These are phyloP conservation scores for Candida manassasensis DNA, from an alignment of 805 yeast species.

Conservation along the genomic window DNA sequence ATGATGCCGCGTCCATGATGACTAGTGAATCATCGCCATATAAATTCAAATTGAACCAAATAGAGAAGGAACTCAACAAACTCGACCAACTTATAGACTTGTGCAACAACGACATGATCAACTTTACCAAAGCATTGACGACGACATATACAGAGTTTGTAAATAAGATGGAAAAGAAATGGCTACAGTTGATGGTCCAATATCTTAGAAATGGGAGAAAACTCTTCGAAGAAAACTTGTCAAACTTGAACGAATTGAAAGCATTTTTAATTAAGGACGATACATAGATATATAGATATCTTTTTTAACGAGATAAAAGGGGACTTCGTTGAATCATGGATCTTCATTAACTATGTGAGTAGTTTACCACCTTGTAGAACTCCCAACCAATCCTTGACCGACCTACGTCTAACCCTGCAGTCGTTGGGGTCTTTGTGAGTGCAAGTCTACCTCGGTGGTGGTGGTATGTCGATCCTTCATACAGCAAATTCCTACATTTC, in stretches of 20 bases:
- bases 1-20: neutral
- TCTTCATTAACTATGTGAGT: too few species aligned
- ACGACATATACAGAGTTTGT: slow-evolving; percentile 34
- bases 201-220: slow-evolving; percentile 32
- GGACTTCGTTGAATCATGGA: too few species aligned
- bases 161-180: slow-evolving; percentile 36
- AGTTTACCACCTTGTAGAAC: too few species aligned
- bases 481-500: too few species aligned
- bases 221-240: slow-evolving; percentile 27
- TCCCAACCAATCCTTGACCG: too few species aligned
- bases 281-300: slow-evolving; percentile 2
- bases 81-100: slow-evolving; percentile 45
- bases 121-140: slow-evolving; percentile 41
- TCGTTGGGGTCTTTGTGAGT: too few species aligned
- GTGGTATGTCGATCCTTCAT: too few species aligned
- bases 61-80: slow-evolving; percentile 40
- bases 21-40: slow-evolving; percentile 11
- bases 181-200: slow-evolving; percentile 34
- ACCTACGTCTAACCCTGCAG: too few species aligned
- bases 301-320: too few species aligned
- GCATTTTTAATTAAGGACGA: slow-evolving; percentile 6
- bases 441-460: too few species aligned
- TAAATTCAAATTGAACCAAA: slow-evolving; percentile 27
- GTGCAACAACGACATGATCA: slow-evolving; percentile 39
- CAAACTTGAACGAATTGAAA: slow-evolving; percentile 32